phyloP scores from a whole-genome alignment of 495 filamentous ascomycete genomes.

The Xanthoparmelia taractica region DNA sequence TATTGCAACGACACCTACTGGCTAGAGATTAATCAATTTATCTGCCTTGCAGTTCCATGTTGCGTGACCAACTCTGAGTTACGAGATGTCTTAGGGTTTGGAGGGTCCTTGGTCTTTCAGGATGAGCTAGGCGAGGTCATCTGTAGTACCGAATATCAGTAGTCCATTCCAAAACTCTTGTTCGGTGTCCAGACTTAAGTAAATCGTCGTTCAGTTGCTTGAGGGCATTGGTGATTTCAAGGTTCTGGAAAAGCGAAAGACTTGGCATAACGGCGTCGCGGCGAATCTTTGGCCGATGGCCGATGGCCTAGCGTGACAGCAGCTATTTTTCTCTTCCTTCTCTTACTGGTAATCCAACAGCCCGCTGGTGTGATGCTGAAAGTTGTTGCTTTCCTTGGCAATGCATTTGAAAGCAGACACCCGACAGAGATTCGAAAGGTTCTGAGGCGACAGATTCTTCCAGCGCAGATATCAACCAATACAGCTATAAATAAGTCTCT shows the following conservation, averaged over 20 bases:
- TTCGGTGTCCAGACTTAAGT: neutral
- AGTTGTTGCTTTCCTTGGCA: neutral
- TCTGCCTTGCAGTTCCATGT: neutral
- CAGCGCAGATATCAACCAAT: constrained; percentile 17
- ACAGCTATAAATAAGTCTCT: constrained; percentile 24
- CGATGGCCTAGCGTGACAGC: neutral
- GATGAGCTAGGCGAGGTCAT: neutral
- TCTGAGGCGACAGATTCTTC: neutral
- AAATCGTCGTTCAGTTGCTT: neutral
- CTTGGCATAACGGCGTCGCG: constrained; percentile 12
- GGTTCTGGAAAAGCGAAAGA: neutral
- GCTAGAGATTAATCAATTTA: neutral
- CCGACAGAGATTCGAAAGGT: neutral
- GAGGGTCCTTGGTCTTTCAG: neutral
- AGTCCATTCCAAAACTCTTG: neutral
- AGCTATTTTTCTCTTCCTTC: neutral
- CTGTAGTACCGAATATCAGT: neutral
- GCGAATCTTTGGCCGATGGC: constrained; percentile 1
- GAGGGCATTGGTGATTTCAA: neutral
- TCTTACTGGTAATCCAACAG: neutral
- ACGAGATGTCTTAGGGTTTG: neutral
- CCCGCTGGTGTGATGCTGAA: constrained; percentile 13
- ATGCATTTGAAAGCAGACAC: neutral
- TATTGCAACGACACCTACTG: neutral
- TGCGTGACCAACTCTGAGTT: neutral